These are phyloP conservation scores for Mycena latifolia DNA, from an alignment of 768 basidiomycete species.

Conservation along the genomic window DNA sequence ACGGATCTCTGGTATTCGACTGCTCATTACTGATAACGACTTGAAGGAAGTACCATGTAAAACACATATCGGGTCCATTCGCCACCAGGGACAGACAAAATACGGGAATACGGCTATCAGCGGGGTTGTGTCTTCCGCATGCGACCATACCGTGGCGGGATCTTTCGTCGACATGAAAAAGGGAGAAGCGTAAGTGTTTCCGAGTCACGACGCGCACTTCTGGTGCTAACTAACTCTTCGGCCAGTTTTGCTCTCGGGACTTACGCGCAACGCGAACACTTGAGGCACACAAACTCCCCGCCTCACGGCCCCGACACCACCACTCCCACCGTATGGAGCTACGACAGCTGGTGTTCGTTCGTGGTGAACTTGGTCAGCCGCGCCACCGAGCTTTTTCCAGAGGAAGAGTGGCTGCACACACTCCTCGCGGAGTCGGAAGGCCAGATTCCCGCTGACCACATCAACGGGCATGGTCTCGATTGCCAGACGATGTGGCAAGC, in stretches of 20 bases:
- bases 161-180: constrained; percentile 3
- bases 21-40: no score
- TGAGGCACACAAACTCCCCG: constrained; percentile 7
- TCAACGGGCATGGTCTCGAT: not conserved
- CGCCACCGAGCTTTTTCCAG: not conserved
- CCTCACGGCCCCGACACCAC: constrained; percentile 3
- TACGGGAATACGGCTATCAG: constrained; percentile 9
- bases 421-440: not conserved
- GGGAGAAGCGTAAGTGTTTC: no score
- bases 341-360: constrained; percentile 22
- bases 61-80: no score
- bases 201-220: no score
- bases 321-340: constrained; percentile 7
- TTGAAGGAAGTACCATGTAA: no score
- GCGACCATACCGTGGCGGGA: constrained; percentile 22
- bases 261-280: not conserved
- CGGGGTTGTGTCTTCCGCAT: constrained; percentile 17
- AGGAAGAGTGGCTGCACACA: not conserved
- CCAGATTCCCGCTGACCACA: not conserved
- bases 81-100: no score
- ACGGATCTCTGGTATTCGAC: no score
- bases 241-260: constrained; percentile 18
- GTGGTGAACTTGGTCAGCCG: not conserved
- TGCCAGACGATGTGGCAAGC: not conserved
- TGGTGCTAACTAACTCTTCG: no score